phyloP scores from a whole-genome alignment of 768 basidiomycete genomes.

The Amanita pallidorosea region DNA sequence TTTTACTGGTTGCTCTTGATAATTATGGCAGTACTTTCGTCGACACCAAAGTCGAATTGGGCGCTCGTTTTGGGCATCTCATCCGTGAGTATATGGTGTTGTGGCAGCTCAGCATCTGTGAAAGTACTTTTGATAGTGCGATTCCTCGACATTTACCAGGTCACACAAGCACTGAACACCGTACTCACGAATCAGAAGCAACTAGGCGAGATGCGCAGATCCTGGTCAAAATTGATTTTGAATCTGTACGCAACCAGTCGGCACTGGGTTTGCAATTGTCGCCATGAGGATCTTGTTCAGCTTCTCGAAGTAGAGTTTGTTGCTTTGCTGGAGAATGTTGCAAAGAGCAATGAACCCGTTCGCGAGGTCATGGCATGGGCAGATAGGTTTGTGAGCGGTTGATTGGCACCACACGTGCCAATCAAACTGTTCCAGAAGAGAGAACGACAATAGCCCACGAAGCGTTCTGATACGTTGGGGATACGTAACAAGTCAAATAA shows the following conservation, averaged over 20 bases:
- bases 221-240: conserved; percentile 85
- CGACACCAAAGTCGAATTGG: conserved; percentile 84
- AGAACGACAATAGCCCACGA: conserved; percentile 72
- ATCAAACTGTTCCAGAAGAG: conserved; percentile 50
- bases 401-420: conserved; percentile 58
- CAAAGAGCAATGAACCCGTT: conserved; percentile 70
- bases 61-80: conserved; percentile 84
- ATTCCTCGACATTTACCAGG: conserved; percentile 87
- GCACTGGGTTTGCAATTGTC: conserved; percentile 88
- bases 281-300: conserved; percentile 81
- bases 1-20: conserved; percentile 70
- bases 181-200: conserved; percentile 84
- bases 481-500: conserved; percentile 87
- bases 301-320: conserved; percentile 81
- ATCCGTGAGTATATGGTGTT: conserved; percentile 49
- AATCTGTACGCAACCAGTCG: conserved; percentile 87
- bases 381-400: conserved; percentile 77
- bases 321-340: conserved; percentile 56
- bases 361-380: conserved; percentile 87
- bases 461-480: conserved; percentile 87
- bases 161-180: conserved; percentile 82
- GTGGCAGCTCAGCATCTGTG: conserved; percentile 3
- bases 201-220: conserved; percentile 74
- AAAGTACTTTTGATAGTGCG: conserved; percentile 43
- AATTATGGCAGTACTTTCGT: conserved; percentile 83